Base-by-base conservation (phyloP, 257 asterid genomes). In the Nicotiana otophora region DNA sequence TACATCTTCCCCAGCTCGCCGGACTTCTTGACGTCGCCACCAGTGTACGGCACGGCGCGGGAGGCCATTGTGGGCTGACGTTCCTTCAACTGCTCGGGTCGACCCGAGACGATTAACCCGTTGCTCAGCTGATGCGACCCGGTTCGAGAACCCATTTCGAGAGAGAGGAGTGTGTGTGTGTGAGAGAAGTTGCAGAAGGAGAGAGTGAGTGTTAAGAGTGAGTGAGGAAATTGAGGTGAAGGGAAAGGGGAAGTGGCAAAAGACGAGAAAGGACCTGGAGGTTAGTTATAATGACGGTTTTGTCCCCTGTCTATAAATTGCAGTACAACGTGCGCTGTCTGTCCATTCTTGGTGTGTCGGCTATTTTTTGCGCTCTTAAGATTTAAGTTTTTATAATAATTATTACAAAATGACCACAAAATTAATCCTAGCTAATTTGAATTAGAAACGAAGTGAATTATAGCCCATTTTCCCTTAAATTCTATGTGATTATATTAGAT, bases 91-190 rank as follows among this genome's bases (percentile, higher is more conserved):
- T 91, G 91, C 26, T 92, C 98, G 77, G 98, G 97, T 2, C 95
- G 91, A 60, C 98, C 98, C 54, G 99, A 96, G 0, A 96, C 98
- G 84, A 90, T 87, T 58, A 96, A 90, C 9, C 99, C 99, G 69
- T 87, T 96, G 86, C 96, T 94, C 5, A 96, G 91, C 87, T 93
- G 97, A 91, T 96, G 98, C 53, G 98, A 93, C 81, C 97, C 97
- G 53, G 91, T 92, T 81, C 99, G 94, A 23, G 80, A 81, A 28
- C 91, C 87, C 98, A 94, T 96, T 26, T 60, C 82, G 70, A 5
- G 81, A 34, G 57, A 23, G 80, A 69, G 82, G 55, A 70, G 70
- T 28, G 6, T 12, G 80, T 74, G 39, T 17, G 48, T 23, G 51
- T 9, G 11, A 8, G 51, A 63, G 57, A 28, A 77, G 77, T 48